These are phyloP conservation scores for Pythium grandisporangium DNA, from an alignment of 352 stramenopile genomes.

Conservation along the genomic window DNA sequence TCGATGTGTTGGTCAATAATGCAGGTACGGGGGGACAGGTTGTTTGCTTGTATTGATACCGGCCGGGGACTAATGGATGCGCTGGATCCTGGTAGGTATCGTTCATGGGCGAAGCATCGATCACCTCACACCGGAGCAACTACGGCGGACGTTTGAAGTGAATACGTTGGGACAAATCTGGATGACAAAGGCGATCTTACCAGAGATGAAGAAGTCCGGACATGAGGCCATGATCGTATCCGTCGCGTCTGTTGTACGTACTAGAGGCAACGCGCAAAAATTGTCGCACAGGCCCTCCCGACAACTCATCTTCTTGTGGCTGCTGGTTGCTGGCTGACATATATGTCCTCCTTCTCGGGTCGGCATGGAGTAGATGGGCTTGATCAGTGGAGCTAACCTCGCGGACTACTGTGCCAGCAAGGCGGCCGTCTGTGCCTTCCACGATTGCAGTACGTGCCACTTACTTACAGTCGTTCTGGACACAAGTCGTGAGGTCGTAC, in stretches of 20 bases:
- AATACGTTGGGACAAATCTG: slow-evolving; percentile 70
- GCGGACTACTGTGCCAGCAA: slow-evolving; percentile 78
- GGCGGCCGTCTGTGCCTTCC: slow-evolving; percentile 60
- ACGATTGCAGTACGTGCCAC: slow-evolving; percentile 41
- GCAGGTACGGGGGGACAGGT: slow-evolving; percentile 15
- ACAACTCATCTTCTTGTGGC: too few relatives aligned
- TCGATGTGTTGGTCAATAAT: slow-evolving; percentile 26
- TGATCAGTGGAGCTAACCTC: slow-evolving; percentile 49
- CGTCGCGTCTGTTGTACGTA: slow-evolving; percentile 57
- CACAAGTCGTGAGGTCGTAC: too few relatives aligned
- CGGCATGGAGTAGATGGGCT: slow-evolving; percentile 31
- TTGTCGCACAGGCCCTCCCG: too few relatives aligned
- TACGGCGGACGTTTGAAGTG: slow-evolving; percentile 15
- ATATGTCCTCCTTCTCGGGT: background rate
- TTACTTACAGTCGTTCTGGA: background rate
- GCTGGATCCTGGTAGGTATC: too few relatives aligned
- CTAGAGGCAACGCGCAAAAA: background rate
- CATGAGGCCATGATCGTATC: slow-evolving; percentile 47
- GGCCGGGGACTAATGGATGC: too few relatives aligned
- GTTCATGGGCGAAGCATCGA: slow-evolving; percentile 16
- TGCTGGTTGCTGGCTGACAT: too few relatives aligned
- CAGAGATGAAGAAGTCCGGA: slow-evolving; percentile 41
- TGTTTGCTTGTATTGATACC: too few relatives aligned
- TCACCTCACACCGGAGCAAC: slow-evolving; percentile 10
- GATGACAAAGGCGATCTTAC: slow-evolving; percentile 48